phyloP scores from a whole-genome alignment of 768 basidiomycete genomes.

The Trametes sanguinea region DNA sequence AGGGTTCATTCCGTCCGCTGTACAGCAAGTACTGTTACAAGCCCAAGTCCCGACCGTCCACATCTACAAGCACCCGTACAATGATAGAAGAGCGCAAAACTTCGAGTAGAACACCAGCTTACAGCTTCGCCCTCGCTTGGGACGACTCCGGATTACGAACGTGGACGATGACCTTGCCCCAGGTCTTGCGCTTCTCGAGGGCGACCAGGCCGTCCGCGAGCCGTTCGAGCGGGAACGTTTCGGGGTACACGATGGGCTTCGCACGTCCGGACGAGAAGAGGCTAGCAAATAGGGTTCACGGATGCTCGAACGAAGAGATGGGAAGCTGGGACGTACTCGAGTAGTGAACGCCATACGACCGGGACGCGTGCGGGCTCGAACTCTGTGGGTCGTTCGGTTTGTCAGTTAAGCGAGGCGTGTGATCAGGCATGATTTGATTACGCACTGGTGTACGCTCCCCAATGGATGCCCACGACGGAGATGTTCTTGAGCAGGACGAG shows the following conservation, averaged over 20 bases:
- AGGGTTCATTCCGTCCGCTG: too few relatives aligned
- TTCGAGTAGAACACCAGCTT: not conserved
- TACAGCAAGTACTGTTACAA: too few relatives aligned
- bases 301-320: not conserved
- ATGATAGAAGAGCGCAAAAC: too few relatives aligned
- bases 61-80: too few relatives aligned
- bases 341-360: conserved; percentile 70
- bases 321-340: conserved; percentile 47
- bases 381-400: conserved; percentile 37
- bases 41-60: too few relatives aligned
- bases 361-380: conserved; percentile 67
- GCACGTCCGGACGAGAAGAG: conserved; percentile 67
- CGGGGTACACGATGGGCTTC: conserved; percentile 69
- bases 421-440: conserved; percentile 12
- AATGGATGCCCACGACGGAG: conserved; percentile 80
- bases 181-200: conserved; percentile 82
- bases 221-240: conserved; percentile 67
- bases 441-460: conserved; percentile 80
- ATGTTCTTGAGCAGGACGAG: conserved; percentile 41
- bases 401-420: not conserved
- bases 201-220: conserved; percentile 71
- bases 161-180: conserved; percentile 84
- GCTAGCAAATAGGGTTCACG: conserved; percentile 37
- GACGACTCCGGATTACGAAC: conserved; percentile 53
- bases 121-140: conserved; percentile 45